These are phyloP conservation scores for Whalleya microplaca DNA, from an alignment of 2,329 filamentous ascomycete genomes.

Conservation along the genomic window DNA sequence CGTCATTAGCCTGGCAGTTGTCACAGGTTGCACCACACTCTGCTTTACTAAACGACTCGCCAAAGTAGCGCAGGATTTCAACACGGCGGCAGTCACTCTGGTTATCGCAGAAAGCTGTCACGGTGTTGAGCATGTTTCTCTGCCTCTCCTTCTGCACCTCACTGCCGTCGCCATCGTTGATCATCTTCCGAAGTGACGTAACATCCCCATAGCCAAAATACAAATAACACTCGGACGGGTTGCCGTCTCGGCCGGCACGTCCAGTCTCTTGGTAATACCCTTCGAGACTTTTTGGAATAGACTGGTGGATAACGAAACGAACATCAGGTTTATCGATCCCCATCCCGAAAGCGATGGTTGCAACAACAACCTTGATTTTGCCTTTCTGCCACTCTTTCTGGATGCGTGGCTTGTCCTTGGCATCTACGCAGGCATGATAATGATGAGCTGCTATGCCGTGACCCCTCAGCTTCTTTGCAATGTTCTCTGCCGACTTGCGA, in stretches of 20 bases:
- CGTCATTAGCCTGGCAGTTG: slow-evolving; percentile 77
- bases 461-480: slow-evolving; percentile 69
- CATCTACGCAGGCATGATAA: slow-evolving; percentile 81
- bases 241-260: slow-evolving; percentile 88
- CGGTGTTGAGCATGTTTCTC: slow-evolving; percentile 79
- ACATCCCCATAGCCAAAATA: slow-evolving; percentile 85
- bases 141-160: slow-evolving; percentile 82
- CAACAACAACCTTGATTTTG: slow-evolving; percentile 84
- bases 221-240: slow-evolving; percentile 84
- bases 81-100: slow-evolving; percentile 82
- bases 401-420: slow-evolving; percentile 68
- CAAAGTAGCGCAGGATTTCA: slow-evolving; percentile 93
- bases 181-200: slow-evolving; percentile 75
- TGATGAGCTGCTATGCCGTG: slow-evolving; percentile 74
- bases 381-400: slow-evolving; percentile 85
- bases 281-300: slow-evolving; percentile 90
- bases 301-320: slow-evolving; percentile 93
- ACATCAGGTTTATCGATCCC: slow-evolving; percentile 99
- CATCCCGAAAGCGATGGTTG: slow-evolving; percentile 99
- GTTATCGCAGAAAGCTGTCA: slow-evolving; percentile 90
- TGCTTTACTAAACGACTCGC: slow-evolving; percentile 74
- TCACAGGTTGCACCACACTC: slow-evolving; percentile 81
- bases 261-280: slow-evolving; percentile 99
- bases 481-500: slow-evolving; percentile 77
- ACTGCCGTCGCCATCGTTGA: slow-evolving; percentile 77